A percentile compares a stretch with the other conserved stretches of the same genome.
These are phyloP conservation scores for Torulaspora maleeae DNA, from an alignment of 805 yeast genomes.

Conservation along the genomic window DNA sequence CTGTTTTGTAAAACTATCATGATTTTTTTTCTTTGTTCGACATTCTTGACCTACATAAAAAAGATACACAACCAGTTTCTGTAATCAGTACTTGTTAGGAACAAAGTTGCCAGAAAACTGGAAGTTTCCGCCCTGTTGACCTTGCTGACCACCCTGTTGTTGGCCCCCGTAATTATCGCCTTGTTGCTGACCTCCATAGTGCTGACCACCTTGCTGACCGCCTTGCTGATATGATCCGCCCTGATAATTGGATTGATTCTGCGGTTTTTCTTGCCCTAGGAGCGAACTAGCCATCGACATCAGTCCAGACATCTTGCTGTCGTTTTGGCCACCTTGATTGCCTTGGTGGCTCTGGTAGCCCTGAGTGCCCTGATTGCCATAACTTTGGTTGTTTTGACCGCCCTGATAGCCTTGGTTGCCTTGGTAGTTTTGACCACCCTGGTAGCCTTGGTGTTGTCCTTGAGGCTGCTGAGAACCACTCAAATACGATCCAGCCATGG, in stretches of 20 bases:
- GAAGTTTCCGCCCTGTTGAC: slow-evolving; percentile 6
- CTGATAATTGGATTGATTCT: slow-evolving; percentile 2
- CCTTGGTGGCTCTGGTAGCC: slow-evolving; percentile 5
- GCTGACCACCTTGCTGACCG: neutral
- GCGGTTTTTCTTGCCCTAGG: slow-evolving; percentile 2
- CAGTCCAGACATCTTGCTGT: slow-evolving; percentile 1
- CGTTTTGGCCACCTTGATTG: neutral
- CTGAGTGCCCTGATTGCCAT: slow-evolving; percentile 4
- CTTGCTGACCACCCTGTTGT: slow-evolving; percentile 1
- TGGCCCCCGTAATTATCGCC: neutral
- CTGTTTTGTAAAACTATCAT: neutral
- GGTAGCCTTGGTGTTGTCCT: slow-evolving; percentile 9
- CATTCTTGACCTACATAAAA: neutral
- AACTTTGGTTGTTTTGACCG: slow-evolving; percentile 3
- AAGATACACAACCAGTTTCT: too few relatives aligned
- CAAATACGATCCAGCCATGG: slow-evolving; percentile 13
- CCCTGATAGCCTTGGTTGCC: slow-evolving; percentile 8
- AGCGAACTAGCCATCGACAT: slow-evolving; percentile 8
- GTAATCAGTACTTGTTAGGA: slow-evolving; percentile 4
- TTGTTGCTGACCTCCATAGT: neutral
- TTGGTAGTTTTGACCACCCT: slow-evolving; percentile 5
- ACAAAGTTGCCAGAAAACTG: slow-evolving; percentile 20
- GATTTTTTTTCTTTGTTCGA: neutral
- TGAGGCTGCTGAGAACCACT: slow-evolving; percentile 7
- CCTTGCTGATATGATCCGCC: neutral